A percentile compares a stretch with the other conserved stretches of the same genome.
These are phyloP conservation scores for Trapa incisa DNA, from an alignment of 345 rosid genomes.

Conservation along the genomic window DNA sequence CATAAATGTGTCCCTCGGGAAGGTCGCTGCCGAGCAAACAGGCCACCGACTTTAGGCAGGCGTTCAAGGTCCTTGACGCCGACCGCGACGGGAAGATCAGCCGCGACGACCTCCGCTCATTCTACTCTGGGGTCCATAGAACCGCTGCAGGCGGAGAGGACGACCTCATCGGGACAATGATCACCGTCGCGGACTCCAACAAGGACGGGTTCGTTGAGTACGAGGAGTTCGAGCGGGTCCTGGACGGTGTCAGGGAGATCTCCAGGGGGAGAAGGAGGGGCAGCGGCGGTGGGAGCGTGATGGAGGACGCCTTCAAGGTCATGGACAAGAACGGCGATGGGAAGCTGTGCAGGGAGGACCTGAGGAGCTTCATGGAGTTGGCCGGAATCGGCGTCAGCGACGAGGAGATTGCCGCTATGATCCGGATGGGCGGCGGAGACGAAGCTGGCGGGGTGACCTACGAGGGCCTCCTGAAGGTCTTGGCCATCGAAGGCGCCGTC, in stretches of 20 bases:
- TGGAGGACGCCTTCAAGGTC: slow-evolving; percentile 49
- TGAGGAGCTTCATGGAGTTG: slow-evolving; percentile 51
- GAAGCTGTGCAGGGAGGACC: slow-evolving; percentile 44
- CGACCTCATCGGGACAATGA: slow-evolving; percentile 55
- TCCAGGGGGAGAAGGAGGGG: slow-evolving; percentile 11
- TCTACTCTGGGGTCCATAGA: slow-evolving; percentile 35
- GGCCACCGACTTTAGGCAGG: slow-evolving; percentile 26
- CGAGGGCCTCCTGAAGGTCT: slow-evolving; percentile 43
- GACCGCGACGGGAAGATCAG: slow-evolving; percentile 90
- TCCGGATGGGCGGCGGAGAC: slow-evolving; percentile 44
- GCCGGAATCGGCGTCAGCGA: slow-evolving; percentile 50
- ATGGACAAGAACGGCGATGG: slow-evolving; percentile 92
- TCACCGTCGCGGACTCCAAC: slow-evolving; percentile 60
- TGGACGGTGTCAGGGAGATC: slow-evolving; percentile 11
- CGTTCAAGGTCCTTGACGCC: slow-evolving; percentile 72
- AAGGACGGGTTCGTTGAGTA: slow-evolving; percentile 75
- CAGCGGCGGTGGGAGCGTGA: slow-evolving; percentile 8
- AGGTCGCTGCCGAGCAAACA: slow-evolving; percentile 10
- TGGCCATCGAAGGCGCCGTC: slow-evolving; percentile 21
- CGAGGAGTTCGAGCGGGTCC: slow-evolving; percentile 65
- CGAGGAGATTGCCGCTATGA: slow-evolving; percentile 64
- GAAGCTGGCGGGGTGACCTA: slow-evolving; percentile 36
- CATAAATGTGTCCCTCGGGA: slow-evolving; percentile 38
- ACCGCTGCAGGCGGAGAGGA: slow-evolving; percentile 18
- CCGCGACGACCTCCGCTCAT: slow-evolving; percentile 48